These are phyloP conservation scores for Nemania sp. DNA, from an alignment of 2,329 filamentous ascomycete species.

Conservation along the genomic window DNA sequence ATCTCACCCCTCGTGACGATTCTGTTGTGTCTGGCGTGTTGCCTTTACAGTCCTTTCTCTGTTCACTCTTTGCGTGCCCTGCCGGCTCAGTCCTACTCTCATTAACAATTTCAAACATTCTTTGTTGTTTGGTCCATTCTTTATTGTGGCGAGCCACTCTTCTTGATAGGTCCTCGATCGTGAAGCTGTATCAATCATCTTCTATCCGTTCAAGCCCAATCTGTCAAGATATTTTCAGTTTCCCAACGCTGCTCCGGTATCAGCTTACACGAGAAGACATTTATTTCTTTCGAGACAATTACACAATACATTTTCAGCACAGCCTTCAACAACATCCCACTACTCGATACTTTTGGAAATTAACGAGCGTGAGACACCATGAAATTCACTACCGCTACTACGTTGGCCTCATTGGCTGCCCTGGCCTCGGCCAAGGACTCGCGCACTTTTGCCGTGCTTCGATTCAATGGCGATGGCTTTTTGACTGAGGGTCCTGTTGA, in stretches of 20 bases:
- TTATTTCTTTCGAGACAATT: slow-evolving; percentile 31
- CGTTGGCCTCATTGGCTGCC: slow-evolving; percentile 42
- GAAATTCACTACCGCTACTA: slow-evolving; percentile 32
- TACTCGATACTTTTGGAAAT: slow-evolving; percentile 6
- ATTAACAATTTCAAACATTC: slow-evolving; percentile 33
- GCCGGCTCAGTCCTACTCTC: slow-evolving; percentile 37
- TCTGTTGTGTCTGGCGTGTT: slow-evolving; percentile 25
- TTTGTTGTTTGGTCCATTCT: slow-evolving; percentile 39
- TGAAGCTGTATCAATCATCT: slow-evolving; percentile 14
- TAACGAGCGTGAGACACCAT: slow-evolving; percentile 23
- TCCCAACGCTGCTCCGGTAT: slow-evolving; percentile 30
- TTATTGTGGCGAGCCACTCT: slow-evolving; percentile 32
- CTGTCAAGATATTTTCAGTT: slow-evolving; percentile 18
- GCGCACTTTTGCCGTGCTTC: slow-evolving; percentile 69
- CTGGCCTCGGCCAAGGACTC: slow-evolving; percentile 48
- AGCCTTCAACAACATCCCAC: slow-evolving; percentile 5
- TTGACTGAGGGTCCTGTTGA: slow-evolving; percentile 66
- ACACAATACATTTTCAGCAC: slow-evolving; percentile 15
- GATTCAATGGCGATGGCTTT: slow-evolving; percentile 69
- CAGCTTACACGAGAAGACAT: slow-evolving; percentile 22
- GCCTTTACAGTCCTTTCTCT: slow-evolving; percentile 30
- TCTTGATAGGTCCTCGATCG: slow-evolving; percentile 23
- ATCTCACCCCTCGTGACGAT: slow-evolving; percentile 25
- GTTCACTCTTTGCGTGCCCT: slow-evolving; percentile 34
- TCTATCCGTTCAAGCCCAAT: slow-evolving; percentile 6